Percentiles rank a stretch among this genome's conserved stretches.
Evolutionary conservation across 768 basidiomycete genomes (phyloP).

Genomic region (Termitomyces titanicus): DNA sequence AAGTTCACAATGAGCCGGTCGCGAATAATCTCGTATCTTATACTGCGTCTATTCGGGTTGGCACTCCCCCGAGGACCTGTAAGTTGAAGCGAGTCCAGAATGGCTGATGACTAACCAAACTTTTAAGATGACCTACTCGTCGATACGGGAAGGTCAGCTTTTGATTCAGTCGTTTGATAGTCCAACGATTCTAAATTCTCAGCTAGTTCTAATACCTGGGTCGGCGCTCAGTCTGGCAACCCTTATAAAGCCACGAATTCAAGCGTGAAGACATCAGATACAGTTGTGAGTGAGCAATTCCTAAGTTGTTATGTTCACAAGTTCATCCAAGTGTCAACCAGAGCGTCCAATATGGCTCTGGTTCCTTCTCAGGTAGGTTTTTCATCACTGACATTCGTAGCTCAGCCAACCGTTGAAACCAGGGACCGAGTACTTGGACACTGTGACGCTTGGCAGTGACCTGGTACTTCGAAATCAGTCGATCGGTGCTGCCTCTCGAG

Average conservation of each 20-base stretch:
- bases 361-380: slow-evolving; percentile 45
- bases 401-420: neutral
- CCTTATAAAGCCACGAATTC: slow-evolving; percentile 46
- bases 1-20: slow-evolving; percentile 38
- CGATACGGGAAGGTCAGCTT: slow-evolving; percentile 52
- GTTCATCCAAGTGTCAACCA: slow-evolving; percentile 13
- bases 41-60: slow-evolving; percentile 45
- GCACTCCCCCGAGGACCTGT: slow-evolving; percentile 52
- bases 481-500: slow-evolving; percentile 54
- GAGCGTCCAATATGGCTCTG: slow-evolving; percentile 60
- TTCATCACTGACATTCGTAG: slow-evolving; percentile 10
- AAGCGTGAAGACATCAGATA: slow-evolving; percentile 39
- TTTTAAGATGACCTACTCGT: slow-evolving; percentile 48
- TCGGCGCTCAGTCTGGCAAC: slow-evolving; percentile 40
- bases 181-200: neutral
- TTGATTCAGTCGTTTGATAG: neutral
- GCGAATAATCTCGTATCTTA: slow-evolving; percentile 36
- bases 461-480: slow-evolving; percentile 53
- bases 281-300: slow-evolving; percentile 39
- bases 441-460: slow-evolving; percentile 45
- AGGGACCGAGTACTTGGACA: slow-evolving; percentile 48
- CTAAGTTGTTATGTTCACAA: neutral
- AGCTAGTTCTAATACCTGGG: slow-evolving; percentile 65
- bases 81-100: slow-evolving; percentile 9
- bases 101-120: neutral